A percentile compares a stretch with the other conserved stretches of the same genome.
These are phyloP conservation scores for Tulasnella sp. DNA, from an alignment of 768 basidiomycete genomes.

Conservation along the genomic window DNA sequence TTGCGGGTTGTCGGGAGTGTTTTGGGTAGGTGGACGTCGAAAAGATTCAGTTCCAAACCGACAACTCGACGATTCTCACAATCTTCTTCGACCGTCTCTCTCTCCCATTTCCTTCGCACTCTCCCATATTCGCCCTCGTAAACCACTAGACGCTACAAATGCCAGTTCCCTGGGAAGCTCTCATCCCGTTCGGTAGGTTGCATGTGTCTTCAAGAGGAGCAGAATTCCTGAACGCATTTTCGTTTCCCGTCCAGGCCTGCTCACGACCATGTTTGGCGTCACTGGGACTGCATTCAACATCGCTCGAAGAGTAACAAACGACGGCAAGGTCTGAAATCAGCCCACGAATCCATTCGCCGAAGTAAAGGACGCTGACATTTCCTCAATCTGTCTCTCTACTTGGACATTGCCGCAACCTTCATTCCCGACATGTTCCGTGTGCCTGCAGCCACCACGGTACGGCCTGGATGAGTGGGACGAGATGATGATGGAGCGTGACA, in stretches of 20 bases:
- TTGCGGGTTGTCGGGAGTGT: background rate
- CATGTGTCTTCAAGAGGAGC: background rate
- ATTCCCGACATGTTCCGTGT: background rate
- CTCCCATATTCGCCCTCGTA: background rate
- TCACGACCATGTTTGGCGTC: conserved; percentile 84
- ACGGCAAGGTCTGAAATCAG: conserved; percentile 69
- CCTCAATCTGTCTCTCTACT: background rate
- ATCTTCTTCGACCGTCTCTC: background rate
- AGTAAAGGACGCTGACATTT: background rate
- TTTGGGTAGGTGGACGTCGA: conserved; percentile 15
- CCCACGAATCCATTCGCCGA: conserved; percentile 24
- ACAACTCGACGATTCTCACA: conserved; percentile 8
- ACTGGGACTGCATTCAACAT: conserved; percentile 83
- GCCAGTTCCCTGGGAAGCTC: conserved; percentile 97
- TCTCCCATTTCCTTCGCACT: background rate
- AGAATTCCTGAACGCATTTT: background rate
- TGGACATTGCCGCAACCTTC: background rate
- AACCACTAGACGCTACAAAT: conserved; percentile 43
- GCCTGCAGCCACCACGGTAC: conserved; percentile 72
- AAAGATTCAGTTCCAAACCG: conserved; percentile 13
- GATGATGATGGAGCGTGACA: conserved; percentile 94
- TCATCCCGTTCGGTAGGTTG: conserved; percentile 83
- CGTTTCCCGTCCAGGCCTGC: conserved; percentile 52
- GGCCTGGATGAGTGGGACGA: conserved; percentile 86
- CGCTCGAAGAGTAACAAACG: conserved; percentile 76